Evolutionary conservation across 768 basidiomycete species (phyloP), one percentile per base, ranked within the genome.

Genomic region (Fibroporia radiculosa): DNA sequence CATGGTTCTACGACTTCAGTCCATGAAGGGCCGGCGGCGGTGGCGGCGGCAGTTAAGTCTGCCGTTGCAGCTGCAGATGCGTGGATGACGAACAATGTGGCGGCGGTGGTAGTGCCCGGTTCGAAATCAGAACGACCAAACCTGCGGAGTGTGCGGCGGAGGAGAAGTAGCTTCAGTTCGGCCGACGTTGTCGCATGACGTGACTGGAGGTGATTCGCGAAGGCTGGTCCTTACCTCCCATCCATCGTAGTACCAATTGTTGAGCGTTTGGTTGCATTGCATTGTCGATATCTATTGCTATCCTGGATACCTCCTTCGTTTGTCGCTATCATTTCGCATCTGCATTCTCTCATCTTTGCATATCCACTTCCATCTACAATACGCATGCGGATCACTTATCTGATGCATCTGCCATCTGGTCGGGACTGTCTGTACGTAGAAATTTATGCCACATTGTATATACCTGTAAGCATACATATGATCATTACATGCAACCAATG

Each of bases 151-250:
- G 76, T 88, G 40, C 73, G 87, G 51, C 74, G 86, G 49, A 69
- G 89, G 57, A 71, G 89, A 48, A 91, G 89, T 58, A 92, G 90
- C 56, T 92, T 92, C 63, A 91, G 90, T 59, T 72, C 82, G 45
- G 88, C 84, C 3, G 89, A 92, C 60, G 82, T 91, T 18, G 77
- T 90, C 48, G 87, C 84, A 56, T 91, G 68, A 66, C 44, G 22
- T 28, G 24, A 35, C 53, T 34, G 54, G 42, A 23, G 20, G 31
- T 39, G 25, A 24, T 29, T 31, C 35, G 41, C 40, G 8, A 6
- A 42, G 41, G 41, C 41, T 31, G 41, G 41, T 14, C 39, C 22
- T 12, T 16, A 22, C 6, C 11, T 42, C 26, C 27, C 3, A 25
- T 31, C 41, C 32, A 14, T 42, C 16, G 4, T 14, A 8, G 8